Base-by-base conservation (phyloP, 2,329 filamentous ascomycete genomes). In the Paradendryphiella salina region DNA sequence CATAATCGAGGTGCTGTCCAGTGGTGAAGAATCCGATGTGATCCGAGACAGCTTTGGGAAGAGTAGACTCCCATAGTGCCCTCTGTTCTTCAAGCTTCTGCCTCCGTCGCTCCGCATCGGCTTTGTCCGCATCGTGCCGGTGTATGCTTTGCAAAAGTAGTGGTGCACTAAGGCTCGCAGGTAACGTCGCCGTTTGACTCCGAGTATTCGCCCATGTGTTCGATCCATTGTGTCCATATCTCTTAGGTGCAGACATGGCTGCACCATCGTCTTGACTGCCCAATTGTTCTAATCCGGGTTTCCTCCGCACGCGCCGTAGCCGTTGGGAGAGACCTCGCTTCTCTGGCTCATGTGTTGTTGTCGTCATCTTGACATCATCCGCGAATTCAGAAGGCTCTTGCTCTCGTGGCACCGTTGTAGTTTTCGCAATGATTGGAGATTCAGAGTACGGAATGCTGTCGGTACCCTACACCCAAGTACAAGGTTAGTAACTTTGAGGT, bases 401-500 rank as follows among this genome's bases (percentile, higher is more conserved):
- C 32, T 60, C 52, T 32, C 41, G 49, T 45, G 31, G 28, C 20
- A 39, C 15, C 35, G 44, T 46, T 28, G 32, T 38, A 26, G 37
- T 41, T 17, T 39, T 50, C n/a, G 60, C 43, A 13, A 62, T 51
- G n/a, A 60, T 60, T 1, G 52, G 49, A 47, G 50, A 45, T 37
- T 40, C 47, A 21, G 50, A 53, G 18, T 51, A 56, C 7, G 28
- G 44, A 33, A 54, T 51, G 48, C 55, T 50, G 28, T 64, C 54
- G 33, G 45, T 52, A 49, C 46, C 61, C 65, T 70, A 65, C 44
- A 60, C 15, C 40, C 50, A 52, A 51, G 44, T 44, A 59, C 46
- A 52, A 41, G 15, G 49, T 74, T 77, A 80, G 68, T 78, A 79
- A 66, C 77, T 79, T 59, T 80, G 78, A 46, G 77, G 77, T 60